phyloP scores from a whole-genome alignment of 1,139 yeast species.

The Saccharomyces hybrid region DNA sequence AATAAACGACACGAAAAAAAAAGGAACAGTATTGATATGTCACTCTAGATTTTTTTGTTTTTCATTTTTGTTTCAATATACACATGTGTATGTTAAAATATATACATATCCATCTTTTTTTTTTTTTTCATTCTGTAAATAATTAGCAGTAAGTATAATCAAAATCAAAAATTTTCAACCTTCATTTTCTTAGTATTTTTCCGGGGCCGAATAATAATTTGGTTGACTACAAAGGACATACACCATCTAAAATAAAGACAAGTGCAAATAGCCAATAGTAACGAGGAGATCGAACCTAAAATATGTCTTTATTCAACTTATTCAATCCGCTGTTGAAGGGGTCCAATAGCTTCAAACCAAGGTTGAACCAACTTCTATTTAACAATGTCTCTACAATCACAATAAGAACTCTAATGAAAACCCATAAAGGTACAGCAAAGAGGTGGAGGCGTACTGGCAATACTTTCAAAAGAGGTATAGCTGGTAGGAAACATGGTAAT shows the following conservation, averaged over 20 bases:
- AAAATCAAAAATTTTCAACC: background rate
- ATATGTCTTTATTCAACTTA: background rate
- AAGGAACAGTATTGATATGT: background rate
- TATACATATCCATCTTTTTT: background rate
- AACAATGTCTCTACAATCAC: conserved; percentile 16
- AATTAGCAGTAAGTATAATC: background rate
- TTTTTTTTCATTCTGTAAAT: conserved; percentile 1
- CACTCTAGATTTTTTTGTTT: background rate
- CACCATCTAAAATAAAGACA: background rate
- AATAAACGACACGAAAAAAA: background rate
- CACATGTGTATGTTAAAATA: background rate
- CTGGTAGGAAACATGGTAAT: conserved; percentile 90
- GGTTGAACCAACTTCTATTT: conserved; percentile 4
- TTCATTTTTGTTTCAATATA: background rate
- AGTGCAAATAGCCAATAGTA: background rate
- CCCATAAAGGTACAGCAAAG: conserved; percentile 56
- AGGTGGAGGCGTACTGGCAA: conserved; percentile 66
- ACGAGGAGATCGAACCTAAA: background rate
- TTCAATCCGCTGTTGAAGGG: background rate
- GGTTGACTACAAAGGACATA: background rate
- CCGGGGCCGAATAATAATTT: background rate
- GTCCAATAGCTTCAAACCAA: conserved; percentile 7
- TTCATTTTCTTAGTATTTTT: background rate
- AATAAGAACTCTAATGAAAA: conserved; percentile 34
- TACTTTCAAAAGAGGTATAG: conserved; percentile 60